Base-by-base conservation (phyloP, 768 basidiomycete genomes). In the Candolleomyces eurysporus region DNA sequence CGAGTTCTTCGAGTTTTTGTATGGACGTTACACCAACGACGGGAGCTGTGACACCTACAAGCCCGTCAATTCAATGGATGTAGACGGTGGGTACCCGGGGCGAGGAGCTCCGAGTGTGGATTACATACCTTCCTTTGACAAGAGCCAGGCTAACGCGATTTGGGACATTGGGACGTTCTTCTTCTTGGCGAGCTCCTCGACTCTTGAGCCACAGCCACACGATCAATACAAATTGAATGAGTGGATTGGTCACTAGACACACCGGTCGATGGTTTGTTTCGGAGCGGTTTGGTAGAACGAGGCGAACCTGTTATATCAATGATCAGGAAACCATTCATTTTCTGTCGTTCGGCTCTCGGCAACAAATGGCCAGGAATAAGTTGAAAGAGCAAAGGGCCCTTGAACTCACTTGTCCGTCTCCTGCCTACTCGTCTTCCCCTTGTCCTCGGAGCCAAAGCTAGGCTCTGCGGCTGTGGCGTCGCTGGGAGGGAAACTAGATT, bases 11-110 rank as follows among this genome's bases (percentile, higher is more conserved):
- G 43, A 85, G 71, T 58, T 82, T 79, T 55, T 79, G 73, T 16
- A 78, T 64, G 42, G 73, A 78, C 4, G 79, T 81, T 0, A 75
- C 72, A 0, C 82, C 84, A 26, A 84, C 76, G 63, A 84, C 82
- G 4, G 83, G 83, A 0, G 82, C 81, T 0, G 80, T 72, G 30
- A 84, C 76, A 40, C 67, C 75, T 53, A 30, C 1, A 7, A 17
- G 21, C 7, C 14, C 21, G 46, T n/a, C 17, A n/a, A 16, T 7
- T 17, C 26, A 26, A 26, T 26, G 26, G 26, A 26, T 26, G 26
- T 2, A 4, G 4, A 26, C 26, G 26, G 26, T 4, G 74, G 50
- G 36, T 30, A 22, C n/a, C 32, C 39, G 40, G 2, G 14, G 14
- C 30, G 26, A 16, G 32, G 46, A 39, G 14, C 19, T 46, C 43